phyloP scores from a whole-genome alignment of 805 yeast species.

The Alloascoidea africana region DNA sequence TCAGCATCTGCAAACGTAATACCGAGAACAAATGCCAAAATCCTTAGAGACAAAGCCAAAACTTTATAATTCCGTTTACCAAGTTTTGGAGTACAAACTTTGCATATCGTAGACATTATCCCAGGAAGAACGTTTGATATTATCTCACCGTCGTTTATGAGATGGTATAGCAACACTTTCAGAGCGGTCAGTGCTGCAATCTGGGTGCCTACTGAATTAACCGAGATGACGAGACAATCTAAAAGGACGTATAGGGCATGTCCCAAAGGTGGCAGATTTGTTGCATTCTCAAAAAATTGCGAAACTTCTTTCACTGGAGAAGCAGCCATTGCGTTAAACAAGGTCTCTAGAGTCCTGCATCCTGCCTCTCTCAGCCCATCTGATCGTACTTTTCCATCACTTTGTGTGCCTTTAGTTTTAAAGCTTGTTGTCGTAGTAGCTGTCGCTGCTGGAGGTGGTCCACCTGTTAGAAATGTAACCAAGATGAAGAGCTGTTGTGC shows the following conservation, averaged over 20 bases:
- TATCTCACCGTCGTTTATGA: constrained; percentile 11
- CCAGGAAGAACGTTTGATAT: constrained; percentile 17
- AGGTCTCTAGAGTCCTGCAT: constrained; percentile 10
- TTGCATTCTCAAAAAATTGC: constrained; percentile 5
- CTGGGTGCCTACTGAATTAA: constrained; percentile 8
- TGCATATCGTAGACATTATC: constrained; percentile 14
- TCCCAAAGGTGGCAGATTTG: constrained; percentile 11
- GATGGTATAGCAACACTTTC: constrained; percentile 3
- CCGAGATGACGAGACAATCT: constrained; percentile 6
- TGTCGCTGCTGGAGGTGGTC: constrained; percentile 19
- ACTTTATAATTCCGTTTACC: constrained; percentile 11
- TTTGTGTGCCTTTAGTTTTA: not conserved
- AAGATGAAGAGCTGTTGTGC: constrained; percentile 32
- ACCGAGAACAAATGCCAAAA: constrained; percentile 8
- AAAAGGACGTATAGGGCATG: constrained; percentile 11
- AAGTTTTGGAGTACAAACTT: constrained; percentile 11
- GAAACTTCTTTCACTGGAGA: not conserved
- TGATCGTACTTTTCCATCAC: constrained; percentile 6
- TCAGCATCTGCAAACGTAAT: constrained; percentile 9
- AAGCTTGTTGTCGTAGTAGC: not conserved
- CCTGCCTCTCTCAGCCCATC: constrained; percentile 13
- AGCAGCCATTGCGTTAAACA: constrained; percentile 8
- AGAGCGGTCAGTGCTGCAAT: constrained; percentile 9
- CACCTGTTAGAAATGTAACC: constrained; percentile 30
- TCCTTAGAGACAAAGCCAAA: constrained; percentile 6